Evolutionary conservation across 2,329 filamentous ascomycete genomes (phyloP), one percentile per base, ranked within the genome.

Genomic region (Diatrype stigma): DNA sequence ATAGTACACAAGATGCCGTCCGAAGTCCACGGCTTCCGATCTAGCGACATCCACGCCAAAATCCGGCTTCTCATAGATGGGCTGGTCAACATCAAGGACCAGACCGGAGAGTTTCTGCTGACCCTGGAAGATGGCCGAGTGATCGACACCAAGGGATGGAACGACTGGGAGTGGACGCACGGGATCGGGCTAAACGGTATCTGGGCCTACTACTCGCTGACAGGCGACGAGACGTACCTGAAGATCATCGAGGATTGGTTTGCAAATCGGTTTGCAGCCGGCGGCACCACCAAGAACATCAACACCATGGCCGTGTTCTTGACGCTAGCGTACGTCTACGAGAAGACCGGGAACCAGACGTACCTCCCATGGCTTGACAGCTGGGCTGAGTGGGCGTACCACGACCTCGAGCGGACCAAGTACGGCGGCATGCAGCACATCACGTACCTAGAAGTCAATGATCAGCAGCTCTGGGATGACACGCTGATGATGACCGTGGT

Each of bases 401-500:
- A 90, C 66, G 88, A 89, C 47, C 77, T 92, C 26, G 81, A 82
- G 12, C 78, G 87, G 38, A 92, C 89, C 1, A 81, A 79, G 46
- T 85, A 83, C 63, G 87, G 84, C 45, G 77, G 85, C 51, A 87
- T 90, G 75, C 87, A 90, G 67, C 87, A 89, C 68, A 81, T 86
- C 54, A 92, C 88, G 0, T 91, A 91, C 60, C 70, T 85, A 30
- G 78, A 82, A 2, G 77, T 80, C 56, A 90, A 93, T 67, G 76
- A 84, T 55, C 79, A 89, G 65, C 86, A 92, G 71, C 75, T 92
- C 21, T 93, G 89, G 89, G 89, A 91, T 59, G 89, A 93, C 65
- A 93, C 89, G 6, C 75, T 93, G 42, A 92, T 93, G 88, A 93
- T 93, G 89, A 91, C 87, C 1, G 88, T 90, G 6, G 72, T 92